phyloP scores from a whole-genome alignment of 2,329 filamentous ascomycete genomes.

The Colletotrichum sp. region DNA sequence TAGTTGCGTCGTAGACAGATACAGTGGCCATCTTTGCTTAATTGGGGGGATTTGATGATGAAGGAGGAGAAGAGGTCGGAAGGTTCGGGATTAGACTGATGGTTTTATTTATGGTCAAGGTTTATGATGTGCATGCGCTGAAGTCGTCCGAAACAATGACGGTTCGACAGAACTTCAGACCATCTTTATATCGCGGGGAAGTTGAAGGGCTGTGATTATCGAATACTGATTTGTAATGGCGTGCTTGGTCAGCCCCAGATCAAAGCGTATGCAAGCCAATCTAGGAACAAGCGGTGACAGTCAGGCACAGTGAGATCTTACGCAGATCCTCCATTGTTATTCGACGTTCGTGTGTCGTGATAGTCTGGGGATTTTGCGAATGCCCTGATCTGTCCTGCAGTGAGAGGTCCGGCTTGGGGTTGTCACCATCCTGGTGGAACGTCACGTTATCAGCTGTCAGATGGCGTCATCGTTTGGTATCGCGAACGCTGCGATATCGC shows the following conservation, averaged over 20 bases:
- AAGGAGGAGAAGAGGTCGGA: not conserved
- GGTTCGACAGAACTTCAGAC: not conserved
- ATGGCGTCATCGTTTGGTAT: conserved; percentile 5
- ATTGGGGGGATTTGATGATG: not conserved
- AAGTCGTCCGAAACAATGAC: not conserved
- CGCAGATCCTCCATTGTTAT: not conserved
- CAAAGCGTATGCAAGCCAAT: not conserved
- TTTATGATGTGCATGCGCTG: not conserved
- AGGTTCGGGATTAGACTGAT: not conserved
- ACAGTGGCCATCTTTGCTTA: conserved; percentile 29
- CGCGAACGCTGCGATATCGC: not conserved
- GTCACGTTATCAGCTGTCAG: conserved; percentile 4
- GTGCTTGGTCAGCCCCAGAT: conserved; percentile 8
- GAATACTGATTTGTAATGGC: conserved; percentile 6
- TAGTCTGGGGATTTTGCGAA: not conserved
- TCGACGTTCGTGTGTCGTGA: not conserved
- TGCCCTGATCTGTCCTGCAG: not conserved
- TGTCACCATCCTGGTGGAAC: conserved; percentile 2
- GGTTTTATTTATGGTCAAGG: not conserved
- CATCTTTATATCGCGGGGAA: not conserved
- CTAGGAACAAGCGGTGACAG: conserved; percentile 1
- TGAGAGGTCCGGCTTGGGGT: not conserved
- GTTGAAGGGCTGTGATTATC: not conserved
- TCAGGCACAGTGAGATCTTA: not conserved
- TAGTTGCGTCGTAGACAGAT: conserved; percentile 32